A percentile compares a stretch with the other conserved stretches of the same genome.
These are phyloP conservation scores for Teratosphaeria viscida DNA, from an alignment of 2,329 filamentous ascomycete genomes.

Conservation along the genomic window DNA sequence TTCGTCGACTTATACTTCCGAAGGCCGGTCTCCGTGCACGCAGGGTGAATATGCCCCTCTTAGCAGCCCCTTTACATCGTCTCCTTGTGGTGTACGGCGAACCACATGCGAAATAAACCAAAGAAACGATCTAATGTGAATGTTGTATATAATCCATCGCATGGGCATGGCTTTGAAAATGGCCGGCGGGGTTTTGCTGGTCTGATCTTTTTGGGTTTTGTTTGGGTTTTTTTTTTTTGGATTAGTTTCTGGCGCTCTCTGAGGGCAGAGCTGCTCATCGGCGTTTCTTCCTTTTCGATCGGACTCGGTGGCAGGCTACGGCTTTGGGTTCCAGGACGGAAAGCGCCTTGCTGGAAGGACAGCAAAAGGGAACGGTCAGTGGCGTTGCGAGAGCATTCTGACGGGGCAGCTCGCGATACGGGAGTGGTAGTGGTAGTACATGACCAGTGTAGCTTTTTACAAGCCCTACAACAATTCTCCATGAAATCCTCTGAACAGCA, in stretches of 20 bases:
- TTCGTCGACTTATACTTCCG: constrained; percentile 5
- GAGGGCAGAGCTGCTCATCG: not conserved
- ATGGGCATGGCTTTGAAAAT: not conserved
- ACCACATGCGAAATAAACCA: not conserved
- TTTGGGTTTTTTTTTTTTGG: not conserved
- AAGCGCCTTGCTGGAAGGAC: not conserved
- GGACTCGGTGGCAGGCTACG: not conserved
- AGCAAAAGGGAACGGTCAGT: not conserved
- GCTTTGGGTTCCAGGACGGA: not conserved
- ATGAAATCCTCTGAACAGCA: not conserved
- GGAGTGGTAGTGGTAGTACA: not conserved
- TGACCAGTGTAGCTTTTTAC: not conserved
- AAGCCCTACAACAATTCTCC: not conserved
- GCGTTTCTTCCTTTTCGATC: not conserved
- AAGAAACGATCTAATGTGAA: not conserved
- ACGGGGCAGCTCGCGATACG: not conserved
- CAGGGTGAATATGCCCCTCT: not conserved
- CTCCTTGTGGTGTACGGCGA: not conserved
- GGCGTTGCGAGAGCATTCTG: not conserved
- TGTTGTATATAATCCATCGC: not conserved
- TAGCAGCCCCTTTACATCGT: not conserved
- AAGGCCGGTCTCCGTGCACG: constrained; percentile 1
- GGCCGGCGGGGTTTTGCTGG: not conserved
- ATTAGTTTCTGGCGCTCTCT: not conserved
- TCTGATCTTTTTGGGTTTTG: not conserved